Base-by-base conservation (phyloP, 352 stramenopile species). In the Globisporangium emineosum region DNA sequence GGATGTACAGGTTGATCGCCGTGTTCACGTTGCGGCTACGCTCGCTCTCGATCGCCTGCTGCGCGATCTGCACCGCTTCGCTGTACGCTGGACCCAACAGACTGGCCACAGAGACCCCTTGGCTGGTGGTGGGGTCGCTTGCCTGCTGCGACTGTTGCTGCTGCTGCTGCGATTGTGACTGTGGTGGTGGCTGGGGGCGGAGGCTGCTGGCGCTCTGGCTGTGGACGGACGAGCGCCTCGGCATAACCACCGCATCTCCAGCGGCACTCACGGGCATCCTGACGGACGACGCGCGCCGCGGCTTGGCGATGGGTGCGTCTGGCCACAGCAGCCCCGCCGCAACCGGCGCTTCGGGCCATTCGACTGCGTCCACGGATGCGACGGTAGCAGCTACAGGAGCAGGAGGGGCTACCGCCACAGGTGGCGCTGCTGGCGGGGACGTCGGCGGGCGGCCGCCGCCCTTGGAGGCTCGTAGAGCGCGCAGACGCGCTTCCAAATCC, bases 1-100 rank as follows among this genome's bases (percentile, higher is more conserved):
- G 55, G 49, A 91, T 89, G 62, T 94, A 94, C n/a, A 60, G 72
- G 60, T 90, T 68, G 57, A 94, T 89, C 12, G 86, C 81, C 0
- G 80, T 86, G 69, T 86, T 72, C 6, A 84, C 74, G 54, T 89
- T 62, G 5, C 83, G 78, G 43, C 64, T 69, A 10, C 86, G 79
- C 65, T 94, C 86, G 51, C 69, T 87, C 49, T 89, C 72, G 30
- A 94, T 93, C 8, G 83, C 86, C 29, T 72, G 76, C 62, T 91
- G 85, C 7, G 83, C 84, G 56, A 88, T 67, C 17, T 71, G 66
- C 12, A 94, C 73, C 9, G 82, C 83, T 5, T 86, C 63, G 50
- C 83, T 70, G 56, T 94, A 94, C 50, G 79, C 78, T 1, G 78
- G 75, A 0, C 83, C 81, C 1, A 91, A 60, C 8, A 91, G 47